Conservation (phyloP, 352 stramenopile species). For the Vaucheria bursata region DNA sequence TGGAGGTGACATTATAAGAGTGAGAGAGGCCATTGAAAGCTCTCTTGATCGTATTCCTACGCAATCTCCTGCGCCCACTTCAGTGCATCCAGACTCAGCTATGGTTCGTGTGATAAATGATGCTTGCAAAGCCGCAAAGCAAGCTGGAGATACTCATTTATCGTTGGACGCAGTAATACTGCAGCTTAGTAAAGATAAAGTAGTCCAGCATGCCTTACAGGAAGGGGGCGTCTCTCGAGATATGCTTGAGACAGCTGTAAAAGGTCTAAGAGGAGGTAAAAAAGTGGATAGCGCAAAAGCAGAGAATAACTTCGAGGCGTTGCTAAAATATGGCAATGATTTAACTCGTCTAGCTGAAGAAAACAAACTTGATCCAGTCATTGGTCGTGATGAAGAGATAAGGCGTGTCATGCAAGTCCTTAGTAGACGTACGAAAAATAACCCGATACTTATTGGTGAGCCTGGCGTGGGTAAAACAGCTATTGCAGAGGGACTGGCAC, state of each 20-base stretch:
- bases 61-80: not conserved
- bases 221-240: constrained; percentile 24
- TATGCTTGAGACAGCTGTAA: constrained; percentile 43
- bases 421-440: constrained; percentile 92
- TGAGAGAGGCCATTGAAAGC: not conserved
- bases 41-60: not conserved
- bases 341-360: constrained; percentile 65
- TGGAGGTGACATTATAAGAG: not conserved
- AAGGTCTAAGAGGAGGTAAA: constrained; percentile 42
- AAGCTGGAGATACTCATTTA: not conserved
- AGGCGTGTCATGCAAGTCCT: constrained; percentile 87
- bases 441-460: constrained; percentile 88
- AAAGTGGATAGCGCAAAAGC: constrained; percentile 47
- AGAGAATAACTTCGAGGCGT: constrained; percentile 47
- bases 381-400: constrained; percentile 87
- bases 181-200: constrained; percentile 51
- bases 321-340: constrained; percentile 53
- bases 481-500: constrained; percentile 84
- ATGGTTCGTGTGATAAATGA: not conserved
- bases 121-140: not conserved
- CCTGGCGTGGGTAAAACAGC: constrained; percentile 91
- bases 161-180: constrained; percentile 21
- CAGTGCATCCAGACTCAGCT: not conserved
- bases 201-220: not conserved
- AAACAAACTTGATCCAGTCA: constrained; percentile 91